These are phyloP conservation scores for Nyctanthes arbortristis DNA, from an alignment of 257 asterid species.

Conservation along the genomic window DNA sequence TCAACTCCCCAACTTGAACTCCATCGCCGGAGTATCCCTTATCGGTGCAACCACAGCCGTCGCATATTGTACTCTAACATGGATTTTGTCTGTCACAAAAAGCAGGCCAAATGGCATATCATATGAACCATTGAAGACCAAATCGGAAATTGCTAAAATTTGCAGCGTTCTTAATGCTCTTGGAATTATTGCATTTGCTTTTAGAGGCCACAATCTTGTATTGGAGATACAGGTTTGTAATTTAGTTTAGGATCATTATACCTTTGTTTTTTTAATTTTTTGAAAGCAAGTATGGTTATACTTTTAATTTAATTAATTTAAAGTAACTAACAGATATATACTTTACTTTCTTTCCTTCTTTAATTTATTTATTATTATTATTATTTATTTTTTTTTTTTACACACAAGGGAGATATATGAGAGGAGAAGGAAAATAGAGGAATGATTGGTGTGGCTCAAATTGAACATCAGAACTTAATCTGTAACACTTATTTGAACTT, in stretches of 20 bases:
- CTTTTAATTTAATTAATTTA: too few relatives aligned
- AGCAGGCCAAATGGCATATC: constrained; percentile 51
- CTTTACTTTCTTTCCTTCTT: too few relatives aligned
- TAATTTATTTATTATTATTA: too few relatives aligned
- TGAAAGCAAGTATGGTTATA: too few relatives aligned
- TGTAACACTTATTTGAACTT: too few relatives aligned
- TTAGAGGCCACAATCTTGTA: constrained; percentile 87
- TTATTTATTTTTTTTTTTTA: too few relatives aligned
- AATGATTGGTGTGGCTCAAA: too few relatives aligned
- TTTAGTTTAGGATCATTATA: too few relatives aligned
- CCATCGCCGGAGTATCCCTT: constrained; percentile 82
- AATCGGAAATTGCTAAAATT: constrained; percentile 46
- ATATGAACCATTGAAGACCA: constrained; percentile 35
- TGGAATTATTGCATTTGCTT: constrained; percentile 81
- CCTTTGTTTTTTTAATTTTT: not conserved
- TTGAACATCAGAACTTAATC: too few relatives aligned
- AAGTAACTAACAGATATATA: too few relatives aligned
- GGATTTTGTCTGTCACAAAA: constrained; percentile 62
- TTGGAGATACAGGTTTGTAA: constrained; percentile 73
- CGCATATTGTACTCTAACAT: constrained; percentile 66
- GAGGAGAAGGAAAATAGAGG: too few relatives aligned
- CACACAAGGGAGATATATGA: too few relatives aligned
- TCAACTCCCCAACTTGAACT: constrained; percentile 87
- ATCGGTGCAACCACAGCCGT: constrained; percentile 72
- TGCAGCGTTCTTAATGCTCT: constrained; percentile 68